Conservation (phyloP, 192 early-diverging fungal genomes). For the Linnemannia exigua region DNA sequence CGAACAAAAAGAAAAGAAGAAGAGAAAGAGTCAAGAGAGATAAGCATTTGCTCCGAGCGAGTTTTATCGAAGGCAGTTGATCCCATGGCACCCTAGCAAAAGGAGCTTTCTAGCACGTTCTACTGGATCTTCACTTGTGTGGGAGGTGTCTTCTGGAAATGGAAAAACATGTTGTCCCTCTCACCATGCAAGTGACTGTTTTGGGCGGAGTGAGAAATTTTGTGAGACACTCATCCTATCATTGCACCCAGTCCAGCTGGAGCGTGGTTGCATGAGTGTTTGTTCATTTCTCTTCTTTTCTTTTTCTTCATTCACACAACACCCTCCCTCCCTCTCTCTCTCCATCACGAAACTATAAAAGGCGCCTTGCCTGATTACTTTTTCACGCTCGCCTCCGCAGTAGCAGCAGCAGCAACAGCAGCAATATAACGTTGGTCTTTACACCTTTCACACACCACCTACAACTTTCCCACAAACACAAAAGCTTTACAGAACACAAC, state of each 20-base stretch:
- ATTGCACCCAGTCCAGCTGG: background rate
- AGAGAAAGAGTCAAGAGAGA: conserved; percentile 4
- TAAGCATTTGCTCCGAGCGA: background rate
- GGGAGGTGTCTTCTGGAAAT: background rate
- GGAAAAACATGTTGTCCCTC: background rate
- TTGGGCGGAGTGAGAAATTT: background rate
- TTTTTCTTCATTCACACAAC: background rate
- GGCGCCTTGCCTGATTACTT: background rate
- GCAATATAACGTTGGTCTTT: too few relatives aligned
- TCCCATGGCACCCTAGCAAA: background rate
- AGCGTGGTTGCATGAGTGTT: background rate
- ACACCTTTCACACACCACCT: too few relatives aligned
- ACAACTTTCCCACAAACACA: background rate
- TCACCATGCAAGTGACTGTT: background rate
- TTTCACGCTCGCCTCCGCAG: background rate
- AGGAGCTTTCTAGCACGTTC: background rate
- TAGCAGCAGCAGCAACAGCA: background rate
- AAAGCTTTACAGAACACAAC: background rate
- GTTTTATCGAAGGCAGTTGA: too few relatives aligned
- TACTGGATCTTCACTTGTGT: background rate
- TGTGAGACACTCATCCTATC: background rate
- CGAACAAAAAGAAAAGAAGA: background rate
- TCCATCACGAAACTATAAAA: background rate
- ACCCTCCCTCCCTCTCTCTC: background rate
- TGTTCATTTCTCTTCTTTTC: background rate